Base-by-base conservation (phyloP, 2,329 filamentous ascomycete genomes). In the Fusarium sp. region DNA sequence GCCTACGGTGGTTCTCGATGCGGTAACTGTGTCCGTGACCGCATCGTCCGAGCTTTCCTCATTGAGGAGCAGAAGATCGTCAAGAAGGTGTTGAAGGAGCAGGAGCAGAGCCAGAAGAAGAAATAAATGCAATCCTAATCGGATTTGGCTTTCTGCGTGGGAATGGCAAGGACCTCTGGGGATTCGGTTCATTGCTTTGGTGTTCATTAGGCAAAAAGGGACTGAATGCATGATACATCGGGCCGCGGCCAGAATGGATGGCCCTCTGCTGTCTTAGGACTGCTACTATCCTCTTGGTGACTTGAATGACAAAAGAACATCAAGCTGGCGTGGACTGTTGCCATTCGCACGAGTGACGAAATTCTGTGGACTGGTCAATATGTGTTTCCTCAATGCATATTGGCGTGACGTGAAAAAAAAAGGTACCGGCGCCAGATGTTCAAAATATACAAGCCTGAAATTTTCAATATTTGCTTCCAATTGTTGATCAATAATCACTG, bases 41-140 rank as follows among this genome's bases (percentile, higher is more conserved):
- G 96, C 78, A 93, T 99, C 77, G 93, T 97, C 77, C 93, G 96
- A 78, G 96, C 96, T 73, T 99, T 99, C 91, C 87, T 99, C 83
- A 98, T 99, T 76, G 97, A 99, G 89, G 96, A 99, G 91, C 96
- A 99, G 89, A 99, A 99, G 93, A 98, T 99, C 79, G 96, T 99
- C 85, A 99, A 99, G 94, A 99, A 99, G 93, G 96, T 99, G 79
- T 90, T 98, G 83, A 97, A 97, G 92, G 95, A 98, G 89, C 93
- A 97, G 87, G 92, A 93, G 88, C 92, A 83, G 80, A 81, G 84
- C 79, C 83, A 86, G 78, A 89, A 87, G 84, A 89, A 89, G 86
- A 89, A 89, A 86, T 89, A 92, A 89, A 86, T 73, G 65, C 71
- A 75, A 84, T 55, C 57, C 71, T 73, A 72, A 72, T 67, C 63